These are phyloP conservation scores for Phyllosticta capitalensis DNA, from an alignment of 2,329 filamentous ascomycete species.

Conservation along the genomic window DNA sequence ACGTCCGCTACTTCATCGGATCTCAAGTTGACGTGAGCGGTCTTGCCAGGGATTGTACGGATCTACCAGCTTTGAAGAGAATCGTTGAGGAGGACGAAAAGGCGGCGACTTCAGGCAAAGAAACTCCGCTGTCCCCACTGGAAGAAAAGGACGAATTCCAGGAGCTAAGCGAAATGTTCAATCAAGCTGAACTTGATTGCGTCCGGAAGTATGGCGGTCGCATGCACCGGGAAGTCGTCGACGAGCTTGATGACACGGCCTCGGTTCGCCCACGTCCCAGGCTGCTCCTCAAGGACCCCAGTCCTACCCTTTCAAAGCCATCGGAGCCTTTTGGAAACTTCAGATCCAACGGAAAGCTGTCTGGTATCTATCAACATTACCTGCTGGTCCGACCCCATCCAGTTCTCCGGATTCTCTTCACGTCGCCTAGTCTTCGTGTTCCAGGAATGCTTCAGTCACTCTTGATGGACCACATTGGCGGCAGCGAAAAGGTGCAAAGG, in stretches of 20 bases:
- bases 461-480: slow-evolving; percentile 41
- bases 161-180: slow-evolving; percentile 61
- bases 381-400: slow-evolving; percentile 39
- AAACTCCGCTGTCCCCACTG: not conserved
- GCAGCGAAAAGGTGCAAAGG: slow-evolving; percentile 42
- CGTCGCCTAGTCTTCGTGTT: slow-evolving; percentile 40
- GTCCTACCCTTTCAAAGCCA: slow-evolving; percentile 9
- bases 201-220: slow-evolving; percentile 54
- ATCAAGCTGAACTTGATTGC: slow-evolving; percentile 54
- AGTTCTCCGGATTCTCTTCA: slow-evolving; percentile 41
- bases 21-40: slow-evolving; percentile 65
- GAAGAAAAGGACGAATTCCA: slow-evolving; percentile 53
- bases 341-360: slow-evolving; percentile 29
- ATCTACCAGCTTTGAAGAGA: slow-evolving; percentile 51
- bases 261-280: slow-evolving; percentile 31
- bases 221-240: slow-evolving; percentile 46
- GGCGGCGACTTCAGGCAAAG: slow-evolving; percentile 20
- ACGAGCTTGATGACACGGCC: slow-evolving; percentile 13
- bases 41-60: slow-evolving; percentile 55
- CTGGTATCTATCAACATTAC: slow-evolving; percentile 42
- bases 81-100: slow-evolving; percentile 33
- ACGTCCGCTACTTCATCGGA: slow-evolving; percentile 60
- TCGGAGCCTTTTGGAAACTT: slow-evolving; percentile 15
- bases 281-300: slow-evolving; percentile 41
- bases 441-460: slow-evolving; percentile 40